phyloP scores from a whole-genome alignment of 192 early-diverging fungal species.

The Allomyces macrogynus region DNA sequence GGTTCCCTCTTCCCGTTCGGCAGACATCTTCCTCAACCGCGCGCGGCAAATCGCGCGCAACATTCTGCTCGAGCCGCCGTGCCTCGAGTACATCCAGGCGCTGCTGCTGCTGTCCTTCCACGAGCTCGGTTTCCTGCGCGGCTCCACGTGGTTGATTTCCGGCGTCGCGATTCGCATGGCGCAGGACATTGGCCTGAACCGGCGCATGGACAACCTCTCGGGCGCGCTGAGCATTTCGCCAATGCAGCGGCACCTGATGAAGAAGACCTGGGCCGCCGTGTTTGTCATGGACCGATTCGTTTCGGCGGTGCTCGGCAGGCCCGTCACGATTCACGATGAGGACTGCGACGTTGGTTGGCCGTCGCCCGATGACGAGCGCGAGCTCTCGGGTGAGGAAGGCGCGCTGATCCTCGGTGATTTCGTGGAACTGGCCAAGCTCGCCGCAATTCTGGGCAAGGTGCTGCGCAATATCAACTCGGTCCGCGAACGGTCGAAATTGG shows the following conservation, averaged over 20 bases:
- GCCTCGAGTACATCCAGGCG: background rate
- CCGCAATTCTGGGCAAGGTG: background rate
- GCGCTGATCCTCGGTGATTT: background rate
- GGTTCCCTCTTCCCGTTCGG: too few species aligned
- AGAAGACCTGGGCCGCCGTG: background rate
- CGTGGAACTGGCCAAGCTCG: background rate
- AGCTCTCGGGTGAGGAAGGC: background rate
- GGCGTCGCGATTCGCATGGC: background rate
- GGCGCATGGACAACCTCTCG: background rate
- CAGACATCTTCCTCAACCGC: background rate
- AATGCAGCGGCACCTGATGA: background rate
- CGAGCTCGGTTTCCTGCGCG: background rate
- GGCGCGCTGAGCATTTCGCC: background rate
- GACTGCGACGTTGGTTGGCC: background rate
- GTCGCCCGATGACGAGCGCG: background rate
- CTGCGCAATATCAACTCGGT: background rate
- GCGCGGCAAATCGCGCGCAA: background rate
- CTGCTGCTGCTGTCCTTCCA: background rate
- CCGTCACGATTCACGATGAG: background rate
- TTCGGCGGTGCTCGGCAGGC: background rate
- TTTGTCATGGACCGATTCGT: constrained; percentile 1
- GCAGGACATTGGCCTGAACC: background rate
- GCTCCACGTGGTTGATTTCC: background rate
- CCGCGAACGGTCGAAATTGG: background rate
- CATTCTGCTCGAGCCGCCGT: background rate